phyloP scores from a whole-genome alignment of 768 basidiomycete species.

The Tylopilus cervinicoccineus region DNA sequence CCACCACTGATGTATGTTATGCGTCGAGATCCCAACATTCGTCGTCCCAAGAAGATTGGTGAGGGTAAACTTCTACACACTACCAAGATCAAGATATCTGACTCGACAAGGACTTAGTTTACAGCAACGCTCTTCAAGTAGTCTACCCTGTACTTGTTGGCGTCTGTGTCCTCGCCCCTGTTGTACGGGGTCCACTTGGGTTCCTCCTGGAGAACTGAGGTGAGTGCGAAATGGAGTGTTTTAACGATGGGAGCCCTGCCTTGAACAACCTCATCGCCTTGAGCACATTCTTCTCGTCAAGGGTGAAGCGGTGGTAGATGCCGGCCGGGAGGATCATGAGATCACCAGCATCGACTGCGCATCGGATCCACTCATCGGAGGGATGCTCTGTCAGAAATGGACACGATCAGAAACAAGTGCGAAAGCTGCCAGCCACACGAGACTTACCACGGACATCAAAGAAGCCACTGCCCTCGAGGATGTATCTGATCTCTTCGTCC shows the following conservation, averaged over 20 bases:
- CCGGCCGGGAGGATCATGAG: slow-evolving; percentile 85
- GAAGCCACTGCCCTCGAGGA: slow-evolving; percentile 81
- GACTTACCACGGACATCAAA: slow-evolving; percentile 84
- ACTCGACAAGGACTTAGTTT: slow-evolving; percentile 9
- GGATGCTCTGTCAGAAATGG: slow-evolving; percentile 48
- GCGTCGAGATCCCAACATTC: background rate
- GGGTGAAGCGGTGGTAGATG: slow-evolving; percentile 93
- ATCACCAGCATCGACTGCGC: slow-evolving; percentile 73
- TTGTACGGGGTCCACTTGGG: slow-evolving; percentile 87
- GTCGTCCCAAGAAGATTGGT: background rate
- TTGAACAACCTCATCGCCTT: slow-evolving; percentile 83
- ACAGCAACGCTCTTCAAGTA: slow-evolving; percentile 55
- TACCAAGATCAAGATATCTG: background rate
- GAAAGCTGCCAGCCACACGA: too few species aligned
- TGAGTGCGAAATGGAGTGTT: background rate
- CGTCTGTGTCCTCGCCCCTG: slow-evolving; percentile 57
- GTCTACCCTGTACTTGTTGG: slow-evolving; percentile 54
- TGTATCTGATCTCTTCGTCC: slow-evolving; percentile 93
- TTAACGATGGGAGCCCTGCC: slow-evolving; percentile 35
- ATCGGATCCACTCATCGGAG: slow-evolving; percentile 76
- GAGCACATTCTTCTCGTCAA: slow-evolving; percentile 72
- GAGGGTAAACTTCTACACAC: background rate
- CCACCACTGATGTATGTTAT: background rate
- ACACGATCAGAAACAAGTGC: background rate
- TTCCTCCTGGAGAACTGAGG: slow-evolving; percentile 57